A percentile compares a stretch with the other conserved stretches of the same genome.
These are phyloP conservation scores for Solanum raphanifolium DNA, from an alignment of 257 asterid species.

Conservation along the genomic window DNA sequence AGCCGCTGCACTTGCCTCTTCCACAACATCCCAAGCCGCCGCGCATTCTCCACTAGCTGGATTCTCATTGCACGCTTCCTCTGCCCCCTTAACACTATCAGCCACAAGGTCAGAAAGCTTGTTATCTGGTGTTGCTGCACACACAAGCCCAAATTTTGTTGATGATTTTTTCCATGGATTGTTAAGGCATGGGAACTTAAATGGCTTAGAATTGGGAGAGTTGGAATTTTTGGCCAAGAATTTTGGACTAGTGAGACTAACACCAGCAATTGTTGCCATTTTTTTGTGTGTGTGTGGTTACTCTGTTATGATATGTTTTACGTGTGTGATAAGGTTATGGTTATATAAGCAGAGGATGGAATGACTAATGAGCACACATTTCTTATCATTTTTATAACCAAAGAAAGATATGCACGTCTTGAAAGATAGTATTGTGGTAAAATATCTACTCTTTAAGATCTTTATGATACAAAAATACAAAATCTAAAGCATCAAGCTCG, in stretches of 20 bases:
- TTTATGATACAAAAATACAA: background rate
- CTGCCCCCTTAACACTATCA: conserved; percentile 74
- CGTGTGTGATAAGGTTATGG: background rate
- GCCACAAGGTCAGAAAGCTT: conserved; percentile 63
- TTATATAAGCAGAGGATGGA: conserved; percentile 4
- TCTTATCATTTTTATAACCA: conserved; percentile 44
- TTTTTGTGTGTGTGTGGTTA: background rate
- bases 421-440: background rate
- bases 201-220: conserved; percentile 15
- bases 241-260: conserved; percentile 42
- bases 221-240: conserved; percentile 22
- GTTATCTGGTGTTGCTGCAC: conserved; percentile 48
- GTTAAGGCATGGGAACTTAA: conserved; percentile 14
- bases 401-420: conserved; percentile 27
- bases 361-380: conserved; percentile 26
- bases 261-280: conserved; percentile 60
- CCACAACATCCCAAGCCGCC: conserved; percentile 99
- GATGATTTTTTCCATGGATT: conserved; percentile 38
- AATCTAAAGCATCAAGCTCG: background rate
- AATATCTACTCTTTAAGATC: background rate
- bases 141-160: background rate
- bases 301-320: background rate
- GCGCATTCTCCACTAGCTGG: conserved; percentile 84
- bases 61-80: conserved; percentile 57
- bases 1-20: conserved; percentile 97